Base-by-base conservation (phyloP, 768 basidiomycete species). In the Chalciporus piperatus region DNA sequence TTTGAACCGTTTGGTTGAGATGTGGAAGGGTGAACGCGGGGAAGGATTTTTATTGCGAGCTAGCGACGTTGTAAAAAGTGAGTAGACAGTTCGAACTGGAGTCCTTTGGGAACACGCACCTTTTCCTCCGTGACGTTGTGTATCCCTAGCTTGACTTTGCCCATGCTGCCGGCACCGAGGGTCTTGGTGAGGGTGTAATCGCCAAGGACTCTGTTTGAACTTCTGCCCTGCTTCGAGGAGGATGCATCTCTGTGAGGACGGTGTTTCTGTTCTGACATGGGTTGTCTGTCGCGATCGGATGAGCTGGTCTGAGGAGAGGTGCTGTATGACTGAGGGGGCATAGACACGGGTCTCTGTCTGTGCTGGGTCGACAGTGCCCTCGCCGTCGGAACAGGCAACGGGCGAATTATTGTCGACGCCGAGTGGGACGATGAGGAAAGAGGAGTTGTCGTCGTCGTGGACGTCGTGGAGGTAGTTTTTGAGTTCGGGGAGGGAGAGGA, bases 41-140 rank as follows among this genome's bases (percentile, higher is more conserved):
- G 97, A 22, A 99, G 84, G 61, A 99, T 98, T 78, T 98, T 98
- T 73, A 98, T 90, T n/a, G 96, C 96, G 52, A 97, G 86, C 94
- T 98, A 58, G 32, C 14, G 9, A 19, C 3, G 35, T 6, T 42
- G 33, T 40, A 46, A 41, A 46, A 45, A 47, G 49, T 60, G 44
- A 61, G 54, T 35, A n/a, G 37, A 19, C 14, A 47, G 50, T 13
- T 45, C 33, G 47, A 47, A 40, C 10, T 48, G 11, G 25, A 13
- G 35, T 20, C 4, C 35, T 13, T 9, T 27, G 30, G 11, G 45
- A 9, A 27, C 9, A 74, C 83, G 59, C 61, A 95, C 96, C 84
- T 95, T 96, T 72, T 98, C 95, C 23, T 89, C 90, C 1, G 92
- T 89, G 57, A 84, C 64, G 54, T 87, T 89, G 70, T 95, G 92